Conservation (phyloP, 2,329 filamentous ascomycete species). For the Immersiporthe knoxdaviesiana region DNA sequence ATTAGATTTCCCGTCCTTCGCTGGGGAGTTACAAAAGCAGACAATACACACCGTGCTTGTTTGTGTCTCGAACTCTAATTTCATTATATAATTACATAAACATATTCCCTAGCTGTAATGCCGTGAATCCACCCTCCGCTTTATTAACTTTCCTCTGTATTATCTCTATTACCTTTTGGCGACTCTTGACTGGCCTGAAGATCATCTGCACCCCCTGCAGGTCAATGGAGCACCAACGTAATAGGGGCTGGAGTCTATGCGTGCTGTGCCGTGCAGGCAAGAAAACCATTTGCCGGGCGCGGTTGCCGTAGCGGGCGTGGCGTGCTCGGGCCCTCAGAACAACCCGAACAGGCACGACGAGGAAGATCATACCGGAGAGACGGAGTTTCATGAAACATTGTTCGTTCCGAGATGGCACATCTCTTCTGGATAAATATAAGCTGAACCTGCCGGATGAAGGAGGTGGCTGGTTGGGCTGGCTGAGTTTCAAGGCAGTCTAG, state of each 20-base stretch:
- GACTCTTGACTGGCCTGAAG: background rate
- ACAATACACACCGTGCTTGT: background rate
- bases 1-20: no score
- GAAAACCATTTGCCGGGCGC: background rate
- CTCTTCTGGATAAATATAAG: background rate
- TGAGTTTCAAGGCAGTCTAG: background rate
- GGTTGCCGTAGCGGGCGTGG: no score
- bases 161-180: background rate
- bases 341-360: background rate
- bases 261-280: background rate
- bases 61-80: background rate
- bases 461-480: background rate
- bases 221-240: background rate
- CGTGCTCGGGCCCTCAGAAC: constrained; percentile 9
- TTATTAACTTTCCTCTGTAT: background rate
- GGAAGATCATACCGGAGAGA: background rate
- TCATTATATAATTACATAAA: no score
- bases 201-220: constrained; percentile 5
- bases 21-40: background rate
- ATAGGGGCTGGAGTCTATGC: background rate
- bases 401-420: background rate
- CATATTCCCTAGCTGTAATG: no score
- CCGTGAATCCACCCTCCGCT: background rate
- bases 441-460: background rate
- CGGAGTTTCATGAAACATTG: background rate